These are phyloP conservation scores for Alternaria sp. DNA, from an alignment of 2,329 filamentous ascomycete genomes.

Conservation along the genomic window DNA sequence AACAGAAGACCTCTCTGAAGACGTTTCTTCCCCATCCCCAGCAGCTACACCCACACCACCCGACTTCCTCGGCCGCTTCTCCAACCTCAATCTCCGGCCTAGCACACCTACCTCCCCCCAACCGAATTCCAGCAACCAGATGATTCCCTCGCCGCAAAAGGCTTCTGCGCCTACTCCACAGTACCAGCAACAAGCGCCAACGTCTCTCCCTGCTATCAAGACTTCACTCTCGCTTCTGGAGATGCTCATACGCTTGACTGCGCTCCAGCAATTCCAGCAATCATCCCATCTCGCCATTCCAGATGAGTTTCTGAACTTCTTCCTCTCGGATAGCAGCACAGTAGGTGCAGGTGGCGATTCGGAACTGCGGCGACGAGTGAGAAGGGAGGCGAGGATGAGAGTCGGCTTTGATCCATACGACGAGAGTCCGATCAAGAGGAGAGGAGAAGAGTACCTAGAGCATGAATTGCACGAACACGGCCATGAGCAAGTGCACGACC, in stretches of 20 bases:
- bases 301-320: conserved; percentile 88
- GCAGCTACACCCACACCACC: conserved; percentile 29
- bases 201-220: conserved; percentile 59
- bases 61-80: conserved; percentile 55
- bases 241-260: conserved; percentile 83
- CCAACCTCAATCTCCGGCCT: conserved; percentile 54
- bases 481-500: background rate
- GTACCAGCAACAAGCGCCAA: conserved; percentile 11
- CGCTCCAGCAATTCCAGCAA: conserved; percentile 91
- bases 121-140: conserved; percentile 30
- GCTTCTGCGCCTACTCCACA: conserved; percentile 15
- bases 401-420: conserved; percentile 77
- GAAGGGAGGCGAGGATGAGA: conserved; percentile 65
- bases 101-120: conserved; percentile 31
- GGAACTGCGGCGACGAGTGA: conserved; percentile 64
- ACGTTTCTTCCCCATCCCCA: conserved; percentile 25
- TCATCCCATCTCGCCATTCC: conserved; percentile 86
- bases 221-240: conserved; percentile 82
- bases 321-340: conserved; percentile 73
- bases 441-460: conserved; percentile 70
- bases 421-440: conserved; percentile 70
- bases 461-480: conserved; percentile 34
- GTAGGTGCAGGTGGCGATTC: conserved; percentile 70
- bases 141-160: conserved; percentile 37
- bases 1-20: conserved; percentile 27